A percentile compares a stretch with the other conserved stretches of the same genome.
Evolutionary conservation across 805 yeast genomes (phyloP).

Genomic region (Ogataea corticis): DNA sequence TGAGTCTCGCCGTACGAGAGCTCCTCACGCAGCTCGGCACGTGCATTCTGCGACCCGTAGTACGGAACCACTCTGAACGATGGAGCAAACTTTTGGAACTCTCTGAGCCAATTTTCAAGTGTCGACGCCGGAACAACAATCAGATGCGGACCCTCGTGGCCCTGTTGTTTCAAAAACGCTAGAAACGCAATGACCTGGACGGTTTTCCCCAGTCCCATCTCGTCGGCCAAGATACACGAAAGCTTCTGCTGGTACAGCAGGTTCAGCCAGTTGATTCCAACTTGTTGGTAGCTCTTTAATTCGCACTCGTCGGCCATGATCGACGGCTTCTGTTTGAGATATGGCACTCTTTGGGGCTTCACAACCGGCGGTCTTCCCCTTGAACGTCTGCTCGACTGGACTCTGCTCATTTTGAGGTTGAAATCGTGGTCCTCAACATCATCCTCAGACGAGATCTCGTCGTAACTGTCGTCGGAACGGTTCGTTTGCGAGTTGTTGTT

Average conservation of each 20-base stretch:
- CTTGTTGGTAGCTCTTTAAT: slow-evolving; percentile 89
- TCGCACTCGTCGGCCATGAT: slow-evolving; percentile 62
- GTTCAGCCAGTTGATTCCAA: slow-evolving; percentile 94
- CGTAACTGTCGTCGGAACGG: slow-evolving; percentile 17
- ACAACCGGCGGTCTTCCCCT: slow-evolving; percentile 20
- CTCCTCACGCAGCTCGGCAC: slow-evolving; percentile 79
- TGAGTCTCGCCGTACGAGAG: slow-evolving; percentile 49
- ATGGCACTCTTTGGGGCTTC: slow-evolving; percentile 26
- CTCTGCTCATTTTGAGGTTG: slow-evolving; percentile 5
- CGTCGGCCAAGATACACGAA: slow-evolving; percentile 96
- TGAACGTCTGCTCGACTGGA: slow-evolving; percentile 4
- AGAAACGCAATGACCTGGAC: slow-evolving; percentile 93
- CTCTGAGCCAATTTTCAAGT: slow-evolving; percentile 95
- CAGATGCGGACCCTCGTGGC: slow-evolving; percentile 75
- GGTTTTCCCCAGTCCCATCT: slow-evolving; percentile 98
- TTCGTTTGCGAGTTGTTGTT: slow-evolving; percentile 34
- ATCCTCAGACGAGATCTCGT: slow-evolving; percentile 18
- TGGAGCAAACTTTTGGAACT: slow-evolving; percentile 88
- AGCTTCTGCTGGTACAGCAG: slow-evolving; percentile 73
- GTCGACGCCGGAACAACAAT: slow-evolving; percentile 97
- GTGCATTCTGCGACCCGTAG: slow-evolving; percentile 83
- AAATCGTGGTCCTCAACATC: slow-evolving; percentile 21
- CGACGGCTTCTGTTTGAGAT: slow-evolving; percentile 71
- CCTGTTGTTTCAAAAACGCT: slow-evolving; percentile 72
- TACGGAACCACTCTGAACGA: slow-evolving; percentile 81